Evolutionary conservation across 345 rosid species (phyloP), one percentile per base, ranked within the genome.

Genomic region (Firmiana major): DNA sequence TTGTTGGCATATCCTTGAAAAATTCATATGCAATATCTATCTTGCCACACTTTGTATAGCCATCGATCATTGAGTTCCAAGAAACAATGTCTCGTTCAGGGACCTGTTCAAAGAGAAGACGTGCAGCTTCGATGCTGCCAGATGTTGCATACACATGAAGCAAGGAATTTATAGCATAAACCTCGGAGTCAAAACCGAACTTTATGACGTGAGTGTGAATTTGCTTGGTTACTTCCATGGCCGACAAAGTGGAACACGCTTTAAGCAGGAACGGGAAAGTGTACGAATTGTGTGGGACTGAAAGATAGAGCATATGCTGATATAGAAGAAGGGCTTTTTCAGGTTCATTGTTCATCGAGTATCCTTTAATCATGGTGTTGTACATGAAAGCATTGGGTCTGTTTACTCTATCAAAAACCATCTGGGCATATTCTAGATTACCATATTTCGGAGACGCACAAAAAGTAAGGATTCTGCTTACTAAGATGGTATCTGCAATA

Each of bases 181-280:
- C 48, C 46, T 93, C 87, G 0, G 80, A 75, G 21, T 75, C 82
- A 12, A 84, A 88, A n/a, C 97, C 93, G 3, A 79, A 69, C 84
- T 91, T 91, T 0, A 82, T 43, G 71, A 93, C 58, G 10, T 79
- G 90, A 15, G 85, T 86, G 53, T 90, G 97, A 59, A 93, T 79
- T 86, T 90, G 95, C 31, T 36, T 77, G 3, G 90, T 88, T 74
- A 82, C 90, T 46, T 81, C 51, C 48, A 82, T 66, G 68, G 85
- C 84, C 9, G 88, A 80, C 38, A 88, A 78, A 28, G 79, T 70
- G 26, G 90, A 87, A 82, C 97, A 89, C n/a, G 92, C 88, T 83
- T 84, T 90, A 71, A 93, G 94, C 78, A 90, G 84, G 83, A 88
- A 88, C 0, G 94, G 97, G 38, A 93, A 90, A 63, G 97, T 89